phyloP scores from a whole-genome alignment of 106 monocot species.

The Dendrobium catenatum region DNA sequence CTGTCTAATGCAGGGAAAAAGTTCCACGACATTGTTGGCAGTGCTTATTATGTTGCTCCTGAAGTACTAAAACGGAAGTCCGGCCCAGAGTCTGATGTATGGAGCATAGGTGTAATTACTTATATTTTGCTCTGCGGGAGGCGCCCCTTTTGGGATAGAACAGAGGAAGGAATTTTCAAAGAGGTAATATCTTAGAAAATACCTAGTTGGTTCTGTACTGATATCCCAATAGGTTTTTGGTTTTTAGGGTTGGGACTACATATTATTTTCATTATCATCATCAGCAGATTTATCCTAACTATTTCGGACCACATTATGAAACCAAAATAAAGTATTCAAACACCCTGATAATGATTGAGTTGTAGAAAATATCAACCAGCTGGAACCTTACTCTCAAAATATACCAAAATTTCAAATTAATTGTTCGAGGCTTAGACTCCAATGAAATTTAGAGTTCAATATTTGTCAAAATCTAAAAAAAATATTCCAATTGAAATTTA shows the following conservation, averaged over 20 bases:
- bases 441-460: too few species aligned
- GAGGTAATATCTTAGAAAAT: conserved; percentile 44
- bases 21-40: conserved; percentile 91
- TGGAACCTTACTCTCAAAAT: too few species aligned
- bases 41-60: conserved; percentile 98
- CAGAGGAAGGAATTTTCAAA: conserved; percentile 92
- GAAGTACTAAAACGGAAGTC: conserved; percentile 87
- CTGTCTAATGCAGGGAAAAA: conserved; percentile 49
- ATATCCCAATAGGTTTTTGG: not conserved
- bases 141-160: conserved; percentile 93
- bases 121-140: conserved; percentile 95
- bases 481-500: too few species aligned
- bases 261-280: not conserved
- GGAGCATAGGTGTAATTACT: conserved; percentile 98
- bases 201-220: not conserved
- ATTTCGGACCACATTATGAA: too few species aligned
- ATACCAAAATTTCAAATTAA: too few species aligned
- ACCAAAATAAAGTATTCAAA: too few species aligned
- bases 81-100: conserved; percentile 95
- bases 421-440: too few species aligned
- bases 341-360: too few species aligned
- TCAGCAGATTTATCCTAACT: not conserved
- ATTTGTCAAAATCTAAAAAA: too few species aligned
- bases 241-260: not conserved
- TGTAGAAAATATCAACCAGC: too few species aligned